A percentile compares a stretch with the other conserved stretches of the same genome.
phyloP scores from a whole-genome alignment of 768 basidiomycete species.

The Russula vinacea region DNA sequence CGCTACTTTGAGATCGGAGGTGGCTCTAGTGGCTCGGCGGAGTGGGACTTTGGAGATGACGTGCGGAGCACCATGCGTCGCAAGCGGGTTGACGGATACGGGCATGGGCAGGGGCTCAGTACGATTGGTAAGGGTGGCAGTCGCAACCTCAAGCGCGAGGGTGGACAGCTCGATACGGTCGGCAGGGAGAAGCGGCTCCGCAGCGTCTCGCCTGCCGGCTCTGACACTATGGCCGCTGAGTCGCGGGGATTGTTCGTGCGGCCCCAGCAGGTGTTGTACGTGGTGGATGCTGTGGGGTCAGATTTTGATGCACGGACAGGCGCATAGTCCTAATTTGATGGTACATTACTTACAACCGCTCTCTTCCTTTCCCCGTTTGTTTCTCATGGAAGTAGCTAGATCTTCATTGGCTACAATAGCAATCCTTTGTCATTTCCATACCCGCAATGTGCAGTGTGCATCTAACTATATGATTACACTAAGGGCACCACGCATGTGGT shows the following conservation, averaged over 20 bases:
- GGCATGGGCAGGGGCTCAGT: slow-evolving; percentile 31
- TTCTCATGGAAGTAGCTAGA: slow-evolving; percentile 8
- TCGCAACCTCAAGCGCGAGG: slow-evolving; percentile 49
- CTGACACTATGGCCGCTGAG: slow-evolving; percentile 58
- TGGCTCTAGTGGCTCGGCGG: slow-evolving; percentile 60
- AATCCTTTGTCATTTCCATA: slow-evolving; percentile 15
- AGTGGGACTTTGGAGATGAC: slow-evolving; percentile 60
- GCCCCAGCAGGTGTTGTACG: slow-evolving; percentile 83
- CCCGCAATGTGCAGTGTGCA: background rate
- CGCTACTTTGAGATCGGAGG: slow-evolving; percentile 78
- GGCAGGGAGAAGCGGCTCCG: slow-evolving; percentile 56
- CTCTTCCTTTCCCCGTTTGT: background rate
- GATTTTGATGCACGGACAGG: slow-evolving; percentile 21
- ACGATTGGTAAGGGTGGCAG: slow-evolving; percentile 38
- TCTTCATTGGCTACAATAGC: slow-evolving; percentile 18
- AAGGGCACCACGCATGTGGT: no score
- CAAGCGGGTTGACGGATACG: slow-evolving; percentile 36
- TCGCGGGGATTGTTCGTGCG: slow-evolving; percentile 75
- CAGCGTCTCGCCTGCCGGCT: slow-evolving; percentile 64
- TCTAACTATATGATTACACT: slow-evolving; percentile 6
- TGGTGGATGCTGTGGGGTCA: slow-evolving; percentile 69
- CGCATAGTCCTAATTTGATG: background rate
- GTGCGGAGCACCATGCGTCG: slow-evolving; percentile 42
- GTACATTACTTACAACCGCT: slow-evolving; percentile 16
- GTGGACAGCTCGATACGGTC: slow-evolving; percentile 48